Evolutionary conservation across 2,329 filamentous ascomycete genomes (phyloP), one percentile per base, ranked within the genome.

Genomic region (Clonostachys solani): DNA sequence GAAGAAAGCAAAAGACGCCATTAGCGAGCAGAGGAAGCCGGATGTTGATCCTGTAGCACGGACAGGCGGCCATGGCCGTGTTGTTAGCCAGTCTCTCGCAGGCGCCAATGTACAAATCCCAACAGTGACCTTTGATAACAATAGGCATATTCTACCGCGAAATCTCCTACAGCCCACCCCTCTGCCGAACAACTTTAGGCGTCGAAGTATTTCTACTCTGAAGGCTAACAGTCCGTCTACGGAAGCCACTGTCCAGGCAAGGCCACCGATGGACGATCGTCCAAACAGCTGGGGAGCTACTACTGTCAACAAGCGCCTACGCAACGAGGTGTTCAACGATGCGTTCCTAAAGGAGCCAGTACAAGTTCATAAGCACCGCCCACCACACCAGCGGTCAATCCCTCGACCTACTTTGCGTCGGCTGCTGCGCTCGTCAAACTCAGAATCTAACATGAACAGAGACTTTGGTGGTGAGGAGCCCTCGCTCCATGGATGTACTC

Each of bases 121-220:
- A 3, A 92, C 94, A 38, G 92, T 97, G 42, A 90, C 94, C 0
- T 90, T 96, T 51, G 89, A 92, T 59, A 92, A 96, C 63, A 97
- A 97, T 62, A 83, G 87, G 53, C 92, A 97, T 61, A 95, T 97
- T 49, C 83, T 96, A 40, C 92, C 92, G 2, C 83, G 89, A 42
- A 89, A 88, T 57, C 76, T 96, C 29, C 86, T 96, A 44, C 81
- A 84, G 46, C 75, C 84, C 16, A 74, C 83, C 33, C 60, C 67
- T 5, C 61, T 66, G 8, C 58, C 61, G 6, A 61, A 62, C 5
- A 55, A 55, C 29, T 54, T 58, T 29, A 58, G 65, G 17, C 64
- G 63, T 18, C 58, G 62, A 37, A 67, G 64, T 42, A 58, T 60
- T 12, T 67, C 66, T 34, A 57, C 57, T 6, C 44, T 58, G 6